Percentiles rank a stretch among this genome's conserved stretches.
Conservation (phyloP, 169 alveolate genomes). For the Eimeria brunetti region DNA sequence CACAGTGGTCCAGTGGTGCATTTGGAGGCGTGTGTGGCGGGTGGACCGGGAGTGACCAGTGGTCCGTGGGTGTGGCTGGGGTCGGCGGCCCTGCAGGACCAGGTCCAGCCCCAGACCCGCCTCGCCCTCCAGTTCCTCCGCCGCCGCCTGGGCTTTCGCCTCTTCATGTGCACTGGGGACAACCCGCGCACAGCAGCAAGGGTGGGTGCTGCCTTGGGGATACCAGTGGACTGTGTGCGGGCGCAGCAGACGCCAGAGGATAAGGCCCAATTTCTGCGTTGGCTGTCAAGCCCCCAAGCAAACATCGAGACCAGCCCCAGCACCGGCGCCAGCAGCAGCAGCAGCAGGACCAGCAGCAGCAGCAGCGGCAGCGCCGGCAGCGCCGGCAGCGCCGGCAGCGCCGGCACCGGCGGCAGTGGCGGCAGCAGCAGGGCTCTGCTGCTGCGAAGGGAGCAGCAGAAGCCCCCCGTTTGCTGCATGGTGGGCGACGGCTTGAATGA, state of each 20-base stretch:
- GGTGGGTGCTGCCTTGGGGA: slow-evolving; percentile 51
- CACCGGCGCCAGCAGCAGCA: background rate
- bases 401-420: no score
- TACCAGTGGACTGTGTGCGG: slow-evolving; percentile 17
- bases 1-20: slow-evolving; percentile 43
- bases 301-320: background rate
- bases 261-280: slow-evolving; percentile 47
- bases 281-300: background rate
- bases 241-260: slow-evolving; percentile 71
- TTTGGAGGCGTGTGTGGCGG: slow-evolving; percentile 26
- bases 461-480: slow-evolving; percentile 66
- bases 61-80: slow-evolving; percentile 63
- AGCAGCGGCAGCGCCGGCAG: background rate
- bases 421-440: no score
- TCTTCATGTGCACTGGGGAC: slow-evolving; percentile 78
- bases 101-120: slow-evolving; percentile 1
- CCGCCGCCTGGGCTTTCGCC: slow-evolving; percentile 24
- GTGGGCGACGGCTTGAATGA: slow-evolving; percentile 84
- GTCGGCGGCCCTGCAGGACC: slow-evolving; percentile 60
- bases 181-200: slow-evolving; percentile 52
- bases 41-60: no score
- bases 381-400: no score
- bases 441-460: background rate
- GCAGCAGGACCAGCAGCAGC: background rate
- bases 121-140: slow-evolving; percentile 43